Percentiles rank a stretch among this genome's conserved stretches.
Conservation (phyloP, 2,329 filamentous ascomycete species). For the Orbilia ellipsospora region DNA sequence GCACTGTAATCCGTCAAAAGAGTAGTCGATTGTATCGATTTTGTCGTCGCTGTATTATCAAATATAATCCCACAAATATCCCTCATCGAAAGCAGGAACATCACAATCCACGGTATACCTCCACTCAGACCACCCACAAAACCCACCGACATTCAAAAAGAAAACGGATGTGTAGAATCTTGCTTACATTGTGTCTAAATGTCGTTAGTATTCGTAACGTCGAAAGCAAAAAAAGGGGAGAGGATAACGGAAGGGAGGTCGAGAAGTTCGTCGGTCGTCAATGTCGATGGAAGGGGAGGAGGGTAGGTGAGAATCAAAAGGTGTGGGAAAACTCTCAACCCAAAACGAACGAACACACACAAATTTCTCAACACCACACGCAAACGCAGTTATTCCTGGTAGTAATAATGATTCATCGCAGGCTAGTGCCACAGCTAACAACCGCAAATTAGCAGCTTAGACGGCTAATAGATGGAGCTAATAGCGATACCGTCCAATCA, state of each 20-base stretch:
- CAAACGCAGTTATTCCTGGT: neutral
- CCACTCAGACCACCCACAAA: slow-evolving; percentile 12
- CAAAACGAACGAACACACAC: slow-evolving; percentile 24
- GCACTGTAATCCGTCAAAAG: too few species aligned
- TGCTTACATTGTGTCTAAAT: slow-evolving; percentile 48
- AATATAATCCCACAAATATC: slow-evolving; percentile 8
- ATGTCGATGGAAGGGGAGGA: slow-evolving; percentile 15
- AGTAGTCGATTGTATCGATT: too few species aligned
- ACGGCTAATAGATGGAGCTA: slow-evolving; percentile 4
- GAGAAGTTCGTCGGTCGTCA: slow-evolving; percentile 32
- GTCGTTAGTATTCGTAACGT: slow-evolving; percentile 48
- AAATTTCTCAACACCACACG: slow-evolving; percentile 24
- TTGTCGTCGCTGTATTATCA: neutral
- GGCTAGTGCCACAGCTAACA: neutral
- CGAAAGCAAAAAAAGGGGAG: slow-evolving; percentile 5
- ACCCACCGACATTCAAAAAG: slow-evolving; percentile 1
- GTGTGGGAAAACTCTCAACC: slow-evolving; percentile 12
- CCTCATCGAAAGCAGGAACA: slow-evolving; percentile 10
- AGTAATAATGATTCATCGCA: slow-evolving; percentile 38
- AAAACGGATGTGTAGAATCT: neutral
- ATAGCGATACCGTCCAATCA: slow-evolving; percentile 8
- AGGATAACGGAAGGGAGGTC: slow-evolving; percentile 13
- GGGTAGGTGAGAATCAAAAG: neutral
- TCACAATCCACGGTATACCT: neutral
- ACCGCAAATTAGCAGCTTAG: slow-evolving; percentile 12